Evolutionary conservation across 345 rosid genomes (phyloP), one percentile per base, ranked within the genome.

Genomic region (Cardiospermum halicacabum): DNA sequence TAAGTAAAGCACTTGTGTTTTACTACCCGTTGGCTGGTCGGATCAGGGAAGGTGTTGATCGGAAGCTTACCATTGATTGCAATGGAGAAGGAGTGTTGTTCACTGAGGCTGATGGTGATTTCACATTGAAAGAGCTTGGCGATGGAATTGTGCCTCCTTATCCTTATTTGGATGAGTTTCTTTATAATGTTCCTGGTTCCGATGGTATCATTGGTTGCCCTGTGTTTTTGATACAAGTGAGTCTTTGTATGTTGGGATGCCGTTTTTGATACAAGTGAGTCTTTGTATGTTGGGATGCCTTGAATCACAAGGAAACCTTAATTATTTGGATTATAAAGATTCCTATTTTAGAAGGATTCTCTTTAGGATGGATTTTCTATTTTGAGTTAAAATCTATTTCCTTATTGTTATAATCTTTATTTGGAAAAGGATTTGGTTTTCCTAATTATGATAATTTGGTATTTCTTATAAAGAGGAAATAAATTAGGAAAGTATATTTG

Each of bases 21-120:
- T 53, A 65, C 2, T 53, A 53, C 9, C 68, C 60, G 4, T 37
- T 53, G 0, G 60, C 60, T 8, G 68, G 68, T 0, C 53, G 68
- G 16, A 12, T 65, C 1, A 15, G 15, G 19, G 69, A 11, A 42
- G 61, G 53, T 2, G n/a, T 5, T 0, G n/a, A 54, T 11, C 15
- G 39, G 18, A 65, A 65, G 40, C 53, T 65, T 13, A 31, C n/a
- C 34, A 39, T 65, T 34, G 61, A 65, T 27, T 65, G 61, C 40
- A 65, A 8, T 2, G 60, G 27, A 1, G 53, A 69, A 19, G 72
- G 66, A 1, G 31, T 40, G 3, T 19, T 69, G 53, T 69, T 60
- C n/a, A 11, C 53, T 2, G 61, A 69, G 31, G 72, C 67, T 10
- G 67, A 60, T 60, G 72, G 66, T 0, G 50, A 69, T 11, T 39